Evolutionary conservation across 2,329 filamentous ascomycete species (phyloP).

Genomic region (Botrytis porri): DNA sequence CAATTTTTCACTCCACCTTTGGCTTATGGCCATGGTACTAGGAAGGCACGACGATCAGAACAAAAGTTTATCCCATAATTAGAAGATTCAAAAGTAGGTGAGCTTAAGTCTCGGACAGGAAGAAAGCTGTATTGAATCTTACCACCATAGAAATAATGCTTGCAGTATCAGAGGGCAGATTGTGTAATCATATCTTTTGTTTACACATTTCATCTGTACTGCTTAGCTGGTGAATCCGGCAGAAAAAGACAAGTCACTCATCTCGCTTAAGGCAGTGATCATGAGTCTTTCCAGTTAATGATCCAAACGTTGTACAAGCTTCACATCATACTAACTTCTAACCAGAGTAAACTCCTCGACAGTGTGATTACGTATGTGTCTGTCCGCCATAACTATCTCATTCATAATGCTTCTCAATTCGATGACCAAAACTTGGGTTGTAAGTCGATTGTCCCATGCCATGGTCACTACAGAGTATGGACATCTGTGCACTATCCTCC

Average conservation of each 20-base stretch:
- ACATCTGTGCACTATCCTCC: not conserved
- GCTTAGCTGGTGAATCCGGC: not conserved
- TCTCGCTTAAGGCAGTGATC: not conserved
- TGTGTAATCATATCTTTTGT: not conserved
- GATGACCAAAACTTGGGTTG: no score
- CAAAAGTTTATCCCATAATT: not conserved
- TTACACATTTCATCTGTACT: not conserved
- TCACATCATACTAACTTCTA: no score
- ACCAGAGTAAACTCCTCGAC: no score
- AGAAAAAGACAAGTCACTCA: not conserved
- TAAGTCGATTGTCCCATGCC: no score
- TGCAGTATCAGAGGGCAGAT: not conserved
- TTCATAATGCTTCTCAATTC: no score
- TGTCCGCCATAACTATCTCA: no score
- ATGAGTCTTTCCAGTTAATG: not conserved
- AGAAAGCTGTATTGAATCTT: not conserved
- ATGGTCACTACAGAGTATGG: not conserved
- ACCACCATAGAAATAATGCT: not conserved
- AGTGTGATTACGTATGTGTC: no score
- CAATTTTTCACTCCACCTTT: accelerated
- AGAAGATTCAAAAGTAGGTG: not conserved
- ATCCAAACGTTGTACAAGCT: no score
- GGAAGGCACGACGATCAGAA: not conserved
- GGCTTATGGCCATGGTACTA: not conserved
- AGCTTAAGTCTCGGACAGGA: not conserved